Evolutionary conservation across 495 filamentous ascomycete genomes (phyloP), one percentile per base, ranked within the genome.

Genomic region (Cercophora sp.): DNA sequence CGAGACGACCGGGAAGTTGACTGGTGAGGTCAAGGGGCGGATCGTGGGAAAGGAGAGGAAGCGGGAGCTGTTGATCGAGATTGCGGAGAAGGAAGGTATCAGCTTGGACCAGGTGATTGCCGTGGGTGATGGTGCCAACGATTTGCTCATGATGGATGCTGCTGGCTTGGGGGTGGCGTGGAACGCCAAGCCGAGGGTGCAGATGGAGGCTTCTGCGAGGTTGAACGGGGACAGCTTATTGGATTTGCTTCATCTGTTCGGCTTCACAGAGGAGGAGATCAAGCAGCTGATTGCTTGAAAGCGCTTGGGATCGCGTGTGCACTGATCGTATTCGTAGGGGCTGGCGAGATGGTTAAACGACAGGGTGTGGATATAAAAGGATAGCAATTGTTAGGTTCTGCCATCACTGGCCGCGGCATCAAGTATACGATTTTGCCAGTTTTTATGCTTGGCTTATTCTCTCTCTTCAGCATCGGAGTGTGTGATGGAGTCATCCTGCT

Each of bases 81-180:
- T 97, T 53, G 89, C 93, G 0, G 74, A 73, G 11, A 79, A 87
- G 46, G 84, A 94, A 59, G 75, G 74, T 20, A 84, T 95, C 37
- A 62, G 80, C 1, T 67, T 91, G 13, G 75, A 84, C n/a, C 86
- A 94, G 68, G 85, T 87, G 10, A 71, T 96, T 23, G 87, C 89
- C 8, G 85, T 96, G 1, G 93, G 93, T 10, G 93, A 98, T 61
- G 93, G 93, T 20, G 91, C 93, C 32, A 98, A 98, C 61, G 93
- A 98, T 61, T 73, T 98, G 31, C 76, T 86, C 35, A 98, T 98
- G 93, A 88, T 98, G 71, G 77, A 80, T 23, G 82, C 82, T 42
- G 92, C 93, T 15, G 93, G 92, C 4, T 69, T 96, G 50, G 93
- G 93, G 4, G 84, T 97, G 32, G 93, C 93, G 11, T 96, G 90